A percentile compares a stretch with the other conserved stretches of the same genome.
phyloP scores from a whole-genome alignment of 805 yeast species.

The Saturnispora kantuleensis region DNA sequence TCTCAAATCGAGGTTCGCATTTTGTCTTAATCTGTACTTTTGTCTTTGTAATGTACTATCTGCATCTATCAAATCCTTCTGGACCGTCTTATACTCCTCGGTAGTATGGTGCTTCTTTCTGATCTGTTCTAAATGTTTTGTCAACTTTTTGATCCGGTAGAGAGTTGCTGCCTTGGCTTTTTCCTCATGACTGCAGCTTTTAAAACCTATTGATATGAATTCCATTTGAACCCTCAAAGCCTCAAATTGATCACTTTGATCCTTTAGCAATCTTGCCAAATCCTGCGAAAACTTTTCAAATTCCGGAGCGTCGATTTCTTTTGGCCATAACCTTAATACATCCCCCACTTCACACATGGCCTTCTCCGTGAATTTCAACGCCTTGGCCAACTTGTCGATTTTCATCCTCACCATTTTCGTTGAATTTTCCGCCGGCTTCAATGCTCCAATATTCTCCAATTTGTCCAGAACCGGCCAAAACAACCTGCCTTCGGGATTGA shows the following conservation, averaged over 20 bases:
- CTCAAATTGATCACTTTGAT: constrained; percentile 5
- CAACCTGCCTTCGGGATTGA: constrained; percentile 5
- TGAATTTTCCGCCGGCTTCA: constrained; percentile 7
- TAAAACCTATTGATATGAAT: constrained; percentile 5
- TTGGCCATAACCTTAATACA: constrained; percentile 7
- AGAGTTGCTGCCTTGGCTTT: constrained; percentile 5
- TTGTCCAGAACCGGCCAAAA: constrained; percentile 3
- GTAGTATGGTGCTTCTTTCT: constrained; percentile 5
- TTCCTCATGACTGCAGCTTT: constrained; percentile 7
- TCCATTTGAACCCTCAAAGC: constrained; percentile 6
- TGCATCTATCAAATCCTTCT: constrained; percentile 8
- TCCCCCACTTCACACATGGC: constrained; percentile 3
- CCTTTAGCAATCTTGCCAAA: constrained; percentile 5
- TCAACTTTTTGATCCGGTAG: constrained; percentile 5
- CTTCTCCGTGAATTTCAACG: constrained; percentile 1
- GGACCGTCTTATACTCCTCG: constrained; percentile 6
- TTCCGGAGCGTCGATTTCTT: constrained; percentile 7
- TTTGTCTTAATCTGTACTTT: constrained; percentile 7
- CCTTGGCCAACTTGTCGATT: constrained; percentile 7
- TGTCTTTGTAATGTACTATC: constrained; percentile 5
- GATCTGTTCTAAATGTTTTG: constrained; percentile 1
- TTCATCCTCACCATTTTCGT: constrained; percentile 7
- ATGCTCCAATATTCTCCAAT: constrained; percentile 13
- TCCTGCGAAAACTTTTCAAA: constrained; percentile 8
- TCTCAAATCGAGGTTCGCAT: constrained; percentile 5